Percentiles rank a stretch among this genome's conserved stretches.
Conservation (phyloP, 1,139 yeast species). For the Yamadazyma pseudoaaseri region DNA sequence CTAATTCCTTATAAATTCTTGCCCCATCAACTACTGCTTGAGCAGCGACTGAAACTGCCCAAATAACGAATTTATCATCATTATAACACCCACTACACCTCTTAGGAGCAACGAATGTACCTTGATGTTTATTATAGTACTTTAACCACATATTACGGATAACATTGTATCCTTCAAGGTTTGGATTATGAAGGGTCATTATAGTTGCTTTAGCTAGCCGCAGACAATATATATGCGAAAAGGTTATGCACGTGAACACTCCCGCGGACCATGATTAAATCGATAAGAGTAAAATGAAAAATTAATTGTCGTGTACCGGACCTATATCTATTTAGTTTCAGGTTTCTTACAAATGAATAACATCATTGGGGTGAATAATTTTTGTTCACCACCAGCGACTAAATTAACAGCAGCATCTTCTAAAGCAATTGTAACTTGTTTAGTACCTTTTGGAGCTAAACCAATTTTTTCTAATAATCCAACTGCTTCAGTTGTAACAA, state of each 20-base stretch:
- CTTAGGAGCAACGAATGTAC: slow-evolving; percentile 43
- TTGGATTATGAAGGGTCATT: slow-evolving; percentile 37
- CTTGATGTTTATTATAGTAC: slow-evolving; percentile 44
- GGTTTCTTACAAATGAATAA: slow-evolving; percentile 86
- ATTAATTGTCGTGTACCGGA: neutral
- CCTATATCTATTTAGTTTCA: slow-evolving; percentile 1
- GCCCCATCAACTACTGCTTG: slow-evolving; percentile 66
- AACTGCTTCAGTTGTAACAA: slow-evolving; percentile 76
- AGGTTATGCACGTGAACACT: too few relatives aligned
- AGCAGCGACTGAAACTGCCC: slow-evolving; percentile 68
- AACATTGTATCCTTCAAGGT: slow-evolving; percentile 51
- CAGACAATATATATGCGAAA: neutral
- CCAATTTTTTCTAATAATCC: slow-evolving; percentile 80
- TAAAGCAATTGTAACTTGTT: slow-evolving; percentile 84
- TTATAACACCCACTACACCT: slow-evolving; percentile 52
- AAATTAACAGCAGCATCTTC: slow-evolving; percentile 97
- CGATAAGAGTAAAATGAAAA: neutral
- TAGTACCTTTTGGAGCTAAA: slow-evolving; percentile 91
- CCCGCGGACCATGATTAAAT: too few relatives aligned
- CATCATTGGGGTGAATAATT: slow-evolving; percentile 96
- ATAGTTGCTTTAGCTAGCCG: neutral
- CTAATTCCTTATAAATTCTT: slow-evolving; percentile 54
- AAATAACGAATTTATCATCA: slow-evolving; percentile 56
- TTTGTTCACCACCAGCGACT: slow-evolving; percentile 88
- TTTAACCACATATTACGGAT: slow-evolving; percentile 45